Conservation (phyloP, 805 yeast species). For the Starmerella apis region DNA sequence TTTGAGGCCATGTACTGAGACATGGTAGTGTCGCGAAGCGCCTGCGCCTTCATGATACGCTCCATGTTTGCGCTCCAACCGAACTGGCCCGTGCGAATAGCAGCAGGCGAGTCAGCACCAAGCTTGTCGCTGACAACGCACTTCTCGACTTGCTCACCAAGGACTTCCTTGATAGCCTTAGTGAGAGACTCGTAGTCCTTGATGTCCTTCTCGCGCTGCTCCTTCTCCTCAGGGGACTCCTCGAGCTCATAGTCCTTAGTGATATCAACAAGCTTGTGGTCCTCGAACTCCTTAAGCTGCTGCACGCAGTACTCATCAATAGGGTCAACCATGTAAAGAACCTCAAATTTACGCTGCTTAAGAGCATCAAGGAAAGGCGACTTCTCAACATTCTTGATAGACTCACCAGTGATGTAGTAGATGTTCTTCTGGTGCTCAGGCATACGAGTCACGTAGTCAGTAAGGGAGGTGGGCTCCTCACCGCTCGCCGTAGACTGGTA, state of each 20-base stretch:
- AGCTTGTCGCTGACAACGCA: conserved; percentile 96
- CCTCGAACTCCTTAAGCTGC: conserved; percentile 98
- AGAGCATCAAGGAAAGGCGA: conserved; percentile 98
- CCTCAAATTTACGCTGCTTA: conserved; percentile 98
- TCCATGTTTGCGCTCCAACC: conserved; percentile 99
- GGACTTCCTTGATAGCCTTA: conserved; percentile 88
- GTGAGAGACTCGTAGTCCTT: conserved; percentile 89
- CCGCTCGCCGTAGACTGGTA: conserved; percentile 91
- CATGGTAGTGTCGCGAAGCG: conserved; percentile 97
- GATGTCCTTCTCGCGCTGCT: conserved; percentile 81
- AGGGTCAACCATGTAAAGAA: conserved; percentile 95
- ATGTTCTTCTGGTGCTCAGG: conserved; percentile 99
- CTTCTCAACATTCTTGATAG: conserved; percentile 92
- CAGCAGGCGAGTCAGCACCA: conserved; percentile 93
- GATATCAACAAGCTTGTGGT: conserved; percentile 96
- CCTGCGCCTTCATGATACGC: conserved; percentile 99
- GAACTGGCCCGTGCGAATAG: conserved; percentile 98
- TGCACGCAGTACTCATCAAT: conserved; percentile 99
- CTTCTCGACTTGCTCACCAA: conserved; percentile 98
- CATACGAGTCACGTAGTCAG: conserved; percentile 98
- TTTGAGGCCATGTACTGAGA: conserved; percentile 98
- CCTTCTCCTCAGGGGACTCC: conserved; percentile 97
- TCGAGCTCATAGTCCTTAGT: conserved; percentile 95
- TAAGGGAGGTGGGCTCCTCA: conserved; percentile 87
- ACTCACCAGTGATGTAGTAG: conserved; percentile 98